These are phyloP conservation scores for Trichosporon faecale DNA, from an alignment of 1,284 basidiomycete genomes.

Conservation along the genomic window DNA sequence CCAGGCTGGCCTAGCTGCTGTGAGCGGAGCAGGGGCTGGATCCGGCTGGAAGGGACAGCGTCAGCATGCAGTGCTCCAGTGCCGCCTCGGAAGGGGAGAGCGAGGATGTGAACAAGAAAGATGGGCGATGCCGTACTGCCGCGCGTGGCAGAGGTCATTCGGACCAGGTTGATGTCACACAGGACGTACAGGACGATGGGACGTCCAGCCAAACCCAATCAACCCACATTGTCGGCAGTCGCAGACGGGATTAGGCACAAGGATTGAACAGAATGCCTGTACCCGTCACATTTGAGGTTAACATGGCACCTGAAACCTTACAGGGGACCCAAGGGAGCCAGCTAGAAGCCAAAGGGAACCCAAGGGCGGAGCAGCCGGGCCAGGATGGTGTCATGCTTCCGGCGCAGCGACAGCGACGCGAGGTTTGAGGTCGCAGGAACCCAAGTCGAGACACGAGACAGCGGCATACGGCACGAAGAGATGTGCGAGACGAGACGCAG, in stretches of 20 bases:
- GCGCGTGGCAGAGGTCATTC: neutral
- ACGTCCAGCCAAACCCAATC: neutral
- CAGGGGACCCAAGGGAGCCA: neutral
- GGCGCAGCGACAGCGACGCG: neutral
- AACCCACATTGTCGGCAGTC: constrained; percentile 9
- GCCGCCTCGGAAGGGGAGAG: neutral
- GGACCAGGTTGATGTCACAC: neutral
- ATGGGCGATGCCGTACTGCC: constrained; percentile 7
- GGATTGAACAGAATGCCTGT: constrained; percentile 8
- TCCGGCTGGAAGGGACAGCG: neutral
- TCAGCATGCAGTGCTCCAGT: neutral
- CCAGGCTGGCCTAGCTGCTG: neutral
- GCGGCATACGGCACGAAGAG: neutral
- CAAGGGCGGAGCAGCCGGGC: neutral
- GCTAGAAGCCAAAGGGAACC: neutral
- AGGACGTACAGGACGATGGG: no score
- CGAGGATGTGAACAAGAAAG: constrained; percentile 6
- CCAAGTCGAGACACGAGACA: neutral
- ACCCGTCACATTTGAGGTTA: constrained; percentile 9
- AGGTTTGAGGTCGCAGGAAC: neutral
- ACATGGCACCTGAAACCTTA: constrained; percentile 9
- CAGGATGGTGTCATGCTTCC: neutral
- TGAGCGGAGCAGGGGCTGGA: neutral
- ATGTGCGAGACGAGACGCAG: neutral
- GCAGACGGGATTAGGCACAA: constrained; percentile 9